Conservation (phyloP, 2,329 filamentous ascomycete species). For the Cladosporium austrohemisphaericum region DNA sequence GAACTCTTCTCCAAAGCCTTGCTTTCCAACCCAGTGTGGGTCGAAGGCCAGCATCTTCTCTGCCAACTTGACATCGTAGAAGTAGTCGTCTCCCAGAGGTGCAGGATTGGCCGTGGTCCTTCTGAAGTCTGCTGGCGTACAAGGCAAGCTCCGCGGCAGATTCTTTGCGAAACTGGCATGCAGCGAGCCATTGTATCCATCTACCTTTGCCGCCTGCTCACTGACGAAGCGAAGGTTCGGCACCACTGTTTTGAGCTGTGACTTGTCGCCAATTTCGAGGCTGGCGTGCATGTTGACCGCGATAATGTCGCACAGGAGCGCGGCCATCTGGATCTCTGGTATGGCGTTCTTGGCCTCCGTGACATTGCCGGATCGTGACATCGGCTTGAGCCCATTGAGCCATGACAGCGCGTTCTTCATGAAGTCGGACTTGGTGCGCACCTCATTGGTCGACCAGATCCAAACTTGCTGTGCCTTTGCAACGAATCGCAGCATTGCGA, state of each 20-base stretch:
- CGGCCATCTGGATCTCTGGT: constrained; percentile 58
- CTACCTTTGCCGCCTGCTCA: constrained; percentile 72
- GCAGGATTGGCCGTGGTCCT: constrained; percentile 55
- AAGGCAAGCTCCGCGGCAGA: constrained; percentile 60
- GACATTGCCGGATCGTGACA: constrained; percentile 33
- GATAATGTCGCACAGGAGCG: constrained; percentile 80
- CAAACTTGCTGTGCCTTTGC: constrained; percentile 87
- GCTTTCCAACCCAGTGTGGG: constrained; percentile 65
- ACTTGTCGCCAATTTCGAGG: constrained; percentile 67
- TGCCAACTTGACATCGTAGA: constrained; percentile 76
- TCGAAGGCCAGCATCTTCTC: constrained; percentile 73
- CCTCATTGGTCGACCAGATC: constrained; percentile 85
- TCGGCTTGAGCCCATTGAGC: constrained; percentile 56
- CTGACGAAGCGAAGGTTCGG: constrained; percentile 75
- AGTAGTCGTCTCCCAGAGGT: constrained; percentile 69
- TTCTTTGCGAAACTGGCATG: constrained; percentile 84
- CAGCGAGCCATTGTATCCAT: constrained; percentile 80
- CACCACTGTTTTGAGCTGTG: constrained; percentile 67
- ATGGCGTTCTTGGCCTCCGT: constrained; percentile 29
- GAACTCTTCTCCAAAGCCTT: constrained; percentile 77
- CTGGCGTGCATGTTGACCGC: constrained; percentile 87
- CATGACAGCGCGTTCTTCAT: constrained; percentile 69
- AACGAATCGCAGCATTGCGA: constrained; percentile 81
- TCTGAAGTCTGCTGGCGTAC: constrained; percentile 74
- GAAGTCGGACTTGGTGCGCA: constrained; percentile 71